phyloP scores from a whole-genome alignment of 352 stramenopile genomes.

The Phytopythium vexans region DNA sequence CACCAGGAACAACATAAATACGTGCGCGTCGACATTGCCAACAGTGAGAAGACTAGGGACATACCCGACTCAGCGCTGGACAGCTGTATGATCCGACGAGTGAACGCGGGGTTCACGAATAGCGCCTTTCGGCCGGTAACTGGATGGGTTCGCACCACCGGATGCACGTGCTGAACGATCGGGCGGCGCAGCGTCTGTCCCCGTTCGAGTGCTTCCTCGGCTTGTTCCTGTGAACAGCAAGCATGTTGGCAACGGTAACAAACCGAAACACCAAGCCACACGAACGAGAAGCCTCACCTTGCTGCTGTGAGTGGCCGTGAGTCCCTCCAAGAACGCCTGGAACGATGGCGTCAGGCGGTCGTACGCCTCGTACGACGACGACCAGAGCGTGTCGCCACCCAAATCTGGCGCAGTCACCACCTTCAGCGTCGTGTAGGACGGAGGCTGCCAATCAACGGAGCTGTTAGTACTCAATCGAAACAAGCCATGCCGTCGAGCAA shows the following conservation, averaged over 20 bases:
- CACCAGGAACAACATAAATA: background rate
- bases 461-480: background rate
- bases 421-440: conserved; percentile 30
- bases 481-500: too few species aligned
- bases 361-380: conserved; percentile 35
- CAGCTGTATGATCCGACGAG: conserved; percentile 23
- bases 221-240: conserved; percentile 8
- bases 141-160: conserved; percentile 25
- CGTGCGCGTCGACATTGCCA: background rate
- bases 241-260: too few species aligned
- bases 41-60: background rate
- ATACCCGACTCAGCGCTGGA: conserved; percentile 22
- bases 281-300: background rate
- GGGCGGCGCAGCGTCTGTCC: conserved; percentile 15
- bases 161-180: conserved; percentile 17
- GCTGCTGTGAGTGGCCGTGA: conserved; percentile 17
- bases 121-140: conserved; percentile 30
- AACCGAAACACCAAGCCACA: too few species aligned
- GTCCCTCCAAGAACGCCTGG: conserved; percentile 14
- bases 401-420: conserved; percentile 22
- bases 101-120: conserved; percentile 28
- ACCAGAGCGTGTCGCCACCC: conserved; percentile 43
- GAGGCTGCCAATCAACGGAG: conserved; percentile 6
- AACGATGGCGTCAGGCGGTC: conserved; percentile 19
- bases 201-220: conserved; percentile 7